Base-by-base conservation (phyloP, 257 asterid species). In the Mentha longifolia region DNA sequence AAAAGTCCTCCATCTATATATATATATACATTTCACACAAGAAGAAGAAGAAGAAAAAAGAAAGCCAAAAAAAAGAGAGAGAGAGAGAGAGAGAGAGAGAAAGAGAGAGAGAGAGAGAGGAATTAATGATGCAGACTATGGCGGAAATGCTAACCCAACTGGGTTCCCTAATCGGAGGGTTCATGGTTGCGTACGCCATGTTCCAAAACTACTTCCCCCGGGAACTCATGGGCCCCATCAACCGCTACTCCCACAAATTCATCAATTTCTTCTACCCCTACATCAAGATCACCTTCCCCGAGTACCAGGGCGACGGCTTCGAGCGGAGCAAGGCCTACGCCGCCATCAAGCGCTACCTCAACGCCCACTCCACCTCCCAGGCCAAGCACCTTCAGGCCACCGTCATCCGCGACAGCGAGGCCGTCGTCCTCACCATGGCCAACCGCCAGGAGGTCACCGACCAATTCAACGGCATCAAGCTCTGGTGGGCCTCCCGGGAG, bases 401-500 rank as follows among this genome's bases (percentile, higher is more conserved):
- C 10, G n/a, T n/a, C n/a, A n/a, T n/a, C n/a, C n/a, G n/a, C n/a
- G 88, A 86, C 70, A 74, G 73, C 15, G 83, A 84, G 9, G 41
- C 85, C 39, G 46, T 86, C 55, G 86, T 88, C 3, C 85, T 86
- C 9, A 70, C 76, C 58, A 88, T 88, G 89, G 86, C 80, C n/a
- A 83, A 84, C 7, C 66, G 77, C 42, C 87, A 88, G 65, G 92
- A 86, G 76, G 87, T 85, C 70, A 70, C 79, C 16, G 95, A 88
- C 35, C 80, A 74, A 20, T 88, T 22, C 61, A 0, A 19, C 12
- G 90, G 86, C 7, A 45, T 83, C 43, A 79, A 81, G 52, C 76
- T 86, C 5, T 76, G 86, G 85, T 88, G 95, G 95, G 16, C 85
- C 33, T 86, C 89, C 19, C n/a, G n/a, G n/a, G n/a, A n/a, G n/a